phyloP scores from a whole-genome alignment of 768 basidiomycete genomes.

The Naganishia onofrii region DNA sequence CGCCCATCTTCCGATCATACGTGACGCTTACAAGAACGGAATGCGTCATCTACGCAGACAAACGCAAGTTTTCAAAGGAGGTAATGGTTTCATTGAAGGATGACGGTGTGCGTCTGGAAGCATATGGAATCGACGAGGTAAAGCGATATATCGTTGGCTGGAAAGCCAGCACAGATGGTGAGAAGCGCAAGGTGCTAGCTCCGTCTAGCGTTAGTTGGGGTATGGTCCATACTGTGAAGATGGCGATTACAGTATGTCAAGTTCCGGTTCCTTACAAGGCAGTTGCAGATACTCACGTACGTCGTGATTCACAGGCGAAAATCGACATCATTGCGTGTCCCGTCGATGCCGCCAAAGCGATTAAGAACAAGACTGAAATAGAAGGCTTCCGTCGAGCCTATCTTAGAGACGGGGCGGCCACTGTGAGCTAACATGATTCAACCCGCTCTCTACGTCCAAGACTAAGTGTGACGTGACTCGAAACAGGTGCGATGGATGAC shows the following conservation, averaged over 20 bases:
- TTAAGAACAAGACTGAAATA: conserved; percentile 85
- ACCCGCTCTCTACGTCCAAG: background rate
- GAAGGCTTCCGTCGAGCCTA: conserved; percentile 80
- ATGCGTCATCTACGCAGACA: conserved; percentile 72
- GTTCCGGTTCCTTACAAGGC: background rate
- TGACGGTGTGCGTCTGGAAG: conserved; percentile 38
- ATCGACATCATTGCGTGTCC: conserved; percentile 61
- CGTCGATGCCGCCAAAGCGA: conserved; percentile 72
- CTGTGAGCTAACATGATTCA: conserved; percentile 38
- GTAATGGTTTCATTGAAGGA: conserved; percentile 27
- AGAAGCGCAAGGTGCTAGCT: conserved; percentile 35
- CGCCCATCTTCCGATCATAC: conserved; percentile 87
- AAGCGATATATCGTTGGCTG: conserved; percentile 39
- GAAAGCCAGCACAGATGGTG: conserved; percentile 34
- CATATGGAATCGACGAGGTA: conserved; percentile 64
- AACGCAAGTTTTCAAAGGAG: conserved; percentile 36
- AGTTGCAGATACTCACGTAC: too few relatives aligned
- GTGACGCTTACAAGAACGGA: conserved; percentile 66
- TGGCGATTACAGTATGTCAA: conserved; percentile 53
- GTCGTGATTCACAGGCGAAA: conserved; percentile 28
- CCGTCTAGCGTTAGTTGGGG: conserved; percentile 44
- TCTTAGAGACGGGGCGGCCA: conserved; percentile 79
- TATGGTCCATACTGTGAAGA: conserved; percentile 39
- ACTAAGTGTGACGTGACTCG: background rate
- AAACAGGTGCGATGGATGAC: conserved; percentile 65